These are phyloP conservation scores for Geotrichum candidum DNA, from an alignment of 1,139 yeast species.

Conservation along the genomic window DNA sequence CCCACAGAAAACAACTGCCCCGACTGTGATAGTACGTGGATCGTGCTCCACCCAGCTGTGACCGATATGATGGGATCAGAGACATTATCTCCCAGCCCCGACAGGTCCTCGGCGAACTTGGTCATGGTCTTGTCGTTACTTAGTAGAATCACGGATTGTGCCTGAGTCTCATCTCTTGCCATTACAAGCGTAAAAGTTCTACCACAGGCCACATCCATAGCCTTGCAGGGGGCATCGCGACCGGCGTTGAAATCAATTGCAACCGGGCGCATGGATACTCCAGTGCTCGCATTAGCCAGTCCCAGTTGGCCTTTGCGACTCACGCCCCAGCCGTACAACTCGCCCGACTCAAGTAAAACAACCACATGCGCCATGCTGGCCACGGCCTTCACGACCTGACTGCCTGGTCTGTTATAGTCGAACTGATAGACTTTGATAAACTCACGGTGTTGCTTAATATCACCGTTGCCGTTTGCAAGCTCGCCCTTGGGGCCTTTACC, in stretches of 20 bases:
- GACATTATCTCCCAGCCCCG: slow-evolving; percentile 7
- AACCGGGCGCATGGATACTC: not conserved
- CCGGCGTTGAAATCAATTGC: not conserved
- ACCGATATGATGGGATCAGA: slow-evolving; percentile 22
- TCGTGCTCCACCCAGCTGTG: slow-evolving; percentile 76
- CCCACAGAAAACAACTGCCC: slow-evolving; percentile 50
- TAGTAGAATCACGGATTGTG: not conserved
- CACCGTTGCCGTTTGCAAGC: slow-evolving; percentile 43
- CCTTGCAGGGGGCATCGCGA: not conserved
- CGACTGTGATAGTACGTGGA: slow-evolving; percentile 42
- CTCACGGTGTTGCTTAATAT: not conserved
- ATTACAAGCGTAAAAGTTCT: slow-evolving; percentile 10
- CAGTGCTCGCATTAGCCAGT: not conserved
- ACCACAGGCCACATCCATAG: slow-evolving; percentile 8
- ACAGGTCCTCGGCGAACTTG: not conserved
- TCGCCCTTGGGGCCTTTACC: slow-evolving; percentile 74
- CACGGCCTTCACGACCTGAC: slow-evolving; percentile 33
- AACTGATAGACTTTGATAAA: not conserved
- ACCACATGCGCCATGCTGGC: slow-evolving; percentile 57
- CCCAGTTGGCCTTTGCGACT: slow-evolving; percentile 63
- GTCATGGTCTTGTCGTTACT: not conserved
- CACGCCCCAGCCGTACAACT: slow-evolving; percentile 75
- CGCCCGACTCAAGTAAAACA: slow-evolving; percentile 40
- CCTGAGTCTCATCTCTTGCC: not conserved
- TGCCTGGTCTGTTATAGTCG: not conserved